A percentile compares a stretch with the other conserved stretches of the same genome.
These are phyloP conservation scores for Stephanodiscus minutulus DNA, from an alignment of 108 stramenopile species.

Conservation along the genomic window DNA sequence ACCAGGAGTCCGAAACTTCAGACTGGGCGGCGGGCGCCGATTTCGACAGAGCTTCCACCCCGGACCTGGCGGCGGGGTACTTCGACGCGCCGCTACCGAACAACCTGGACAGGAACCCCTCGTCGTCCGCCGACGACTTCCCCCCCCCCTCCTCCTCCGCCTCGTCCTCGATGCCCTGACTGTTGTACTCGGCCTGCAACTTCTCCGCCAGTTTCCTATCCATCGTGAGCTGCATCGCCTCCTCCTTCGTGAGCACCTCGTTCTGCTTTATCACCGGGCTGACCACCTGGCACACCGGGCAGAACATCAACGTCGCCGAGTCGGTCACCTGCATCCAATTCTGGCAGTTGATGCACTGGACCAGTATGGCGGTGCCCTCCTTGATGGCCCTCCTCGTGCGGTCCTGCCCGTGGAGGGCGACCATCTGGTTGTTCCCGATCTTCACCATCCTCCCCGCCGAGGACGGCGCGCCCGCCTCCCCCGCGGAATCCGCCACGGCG, in stretches of 20 bases:
- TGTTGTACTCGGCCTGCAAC: constrained; percentile 72
- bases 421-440: constrained; percentile 60
- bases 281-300: constrained; percentile 76
- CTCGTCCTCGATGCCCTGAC: constrained; percentile 16
- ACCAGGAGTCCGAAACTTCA: constrained; percentile 36
- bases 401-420: constrained; percentile 70
- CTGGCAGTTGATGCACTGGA: constrained; percentile 75
- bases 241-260: constrained; percentile 58
- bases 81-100: constrained; percentile 20
- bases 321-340: constrained; percentile 87
- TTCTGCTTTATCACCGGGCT: constrained; percentile 58
- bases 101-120: constrained; percentile 41
- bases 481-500: constrained; percentile 25
- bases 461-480: neutral
- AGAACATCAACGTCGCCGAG: constrained; percentile 77
- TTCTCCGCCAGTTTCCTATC: constrained; percentile 80
- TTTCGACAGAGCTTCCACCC: constrained; percentile 17
- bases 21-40: constrained; percentile 5
- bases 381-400: constrained; percentile 69
- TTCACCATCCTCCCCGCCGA: constrained; percentile 16
- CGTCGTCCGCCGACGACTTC: constrained; percentile 17
- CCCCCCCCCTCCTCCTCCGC: constrained; percentile 12
- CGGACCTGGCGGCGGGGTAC: constrained; percentile 6
- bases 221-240: constrained; percentile 70
- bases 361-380: constrained; percentile 70